Base-by-base conservation (phyloP, 257 asterid genomes). In the Striga asiatica region DNA sequence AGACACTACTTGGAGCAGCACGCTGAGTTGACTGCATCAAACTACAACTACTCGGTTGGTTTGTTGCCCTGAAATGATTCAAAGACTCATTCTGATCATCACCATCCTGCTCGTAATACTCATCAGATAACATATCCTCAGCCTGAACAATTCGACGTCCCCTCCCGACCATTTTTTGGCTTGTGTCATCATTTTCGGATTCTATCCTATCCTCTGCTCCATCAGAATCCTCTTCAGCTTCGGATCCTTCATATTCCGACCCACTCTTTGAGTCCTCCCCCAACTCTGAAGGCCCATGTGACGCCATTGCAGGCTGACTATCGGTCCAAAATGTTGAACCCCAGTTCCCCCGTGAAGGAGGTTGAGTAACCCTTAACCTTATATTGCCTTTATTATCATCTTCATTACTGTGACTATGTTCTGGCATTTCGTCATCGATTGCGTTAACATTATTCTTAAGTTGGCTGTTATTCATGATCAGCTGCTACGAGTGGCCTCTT, bases 91-190 rank as follows among this genome's bases (percentile, higher is more conserved):
- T 79, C 35, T 68, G 86, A 51, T 88, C 93, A 73, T 88, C 92
- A 38, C 93, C 94, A 54, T 92, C 97, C 83, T 81, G 97, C 77
- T 88, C 97, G 41, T 92, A 92, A 76, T 92, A 92, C 72, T 92
- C 99, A 71, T 92, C 99, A 37, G 97, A 91, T 70, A 82, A 65
- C 97, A 88, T 84, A 66, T 92, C 99, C 71, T 92, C 97, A 1
- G 73, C 88, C 16, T 91, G 91, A 61, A 82, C 92, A 60, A 56
- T 35, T 37, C 62, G 82, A 51, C 62, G 71, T 46, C 74, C 80
- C 66, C 77, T 91, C 34, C 80, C 76, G 0, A 54, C 11, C 68
- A 42, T 66, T 61, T 77, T 77, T 56, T 74, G 68, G 56, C 51
- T 78, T 34, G 66, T 62, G 5, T 73, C 80, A 52, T 77, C 85